phyloP scores from a whole-genome alignment of 2,329 filamentous ascomycete species.

The Monosporascus sp. region DNA sequence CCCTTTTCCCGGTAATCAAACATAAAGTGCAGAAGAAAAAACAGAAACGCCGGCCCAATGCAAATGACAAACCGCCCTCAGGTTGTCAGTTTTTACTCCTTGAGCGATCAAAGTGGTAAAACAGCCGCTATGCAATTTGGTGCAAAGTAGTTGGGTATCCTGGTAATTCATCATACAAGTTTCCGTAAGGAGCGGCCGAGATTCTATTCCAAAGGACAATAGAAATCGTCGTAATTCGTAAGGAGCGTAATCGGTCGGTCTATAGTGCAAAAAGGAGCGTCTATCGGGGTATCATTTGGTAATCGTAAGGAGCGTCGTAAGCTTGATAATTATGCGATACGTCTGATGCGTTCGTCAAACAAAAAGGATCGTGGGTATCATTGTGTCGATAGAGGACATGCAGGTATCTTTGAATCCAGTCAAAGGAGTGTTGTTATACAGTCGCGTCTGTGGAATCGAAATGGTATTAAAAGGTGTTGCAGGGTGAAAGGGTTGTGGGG shows the following conservation, averaged over 20 bases:
- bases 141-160: slow-evolving; percentile 34
- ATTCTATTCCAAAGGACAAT: slow-evolving; percentile 27
- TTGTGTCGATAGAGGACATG: slow-evolving; percentile 32
- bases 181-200: slow-evolving; percentile 31
- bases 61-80: slow-evolving; percentile 24
- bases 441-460: slow-evolving; percentile 27
- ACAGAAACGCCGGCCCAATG: slow-evolving; percentile 29
- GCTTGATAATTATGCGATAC: slow-evolving; percentile 27
- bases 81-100: slow-evolving; percentile 23
- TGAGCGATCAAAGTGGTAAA: slow-evolving; percentile 26
- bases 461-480: slow-evolving; percentile 19
- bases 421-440: slow-evolving; percentile 32
- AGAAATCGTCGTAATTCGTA: slow-evolving; percentile 32
- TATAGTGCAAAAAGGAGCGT: slow-evolving; percentile 38
- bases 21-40: slow-evolving; percentile 9
- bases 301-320: slow-evolving; percentile 33
- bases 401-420: slow-evolving; percentile 27
- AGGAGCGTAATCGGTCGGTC: slow-evolving; percentile 27
- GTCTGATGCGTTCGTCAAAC: slow-evolving; percentile 23
- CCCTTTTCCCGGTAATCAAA: slow-evolving; percentile 7
- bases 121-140: slow-evolving; percentile 55
- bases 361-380: slow-evolving; percentile 30
- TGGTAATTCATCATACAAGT: slow-evolving; percentile 26
- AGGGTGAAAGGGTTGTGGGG: slow-evolving; percentile 12
- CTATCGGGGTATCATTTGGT: slow-evolving; percentile 38